Percentiles rank a stretch among this genome's conserved stretches.
Evolutionary conservation across 108 stramenopile genomes (phyloP).

Genomic region (Nitzschia sp.): DNA sequence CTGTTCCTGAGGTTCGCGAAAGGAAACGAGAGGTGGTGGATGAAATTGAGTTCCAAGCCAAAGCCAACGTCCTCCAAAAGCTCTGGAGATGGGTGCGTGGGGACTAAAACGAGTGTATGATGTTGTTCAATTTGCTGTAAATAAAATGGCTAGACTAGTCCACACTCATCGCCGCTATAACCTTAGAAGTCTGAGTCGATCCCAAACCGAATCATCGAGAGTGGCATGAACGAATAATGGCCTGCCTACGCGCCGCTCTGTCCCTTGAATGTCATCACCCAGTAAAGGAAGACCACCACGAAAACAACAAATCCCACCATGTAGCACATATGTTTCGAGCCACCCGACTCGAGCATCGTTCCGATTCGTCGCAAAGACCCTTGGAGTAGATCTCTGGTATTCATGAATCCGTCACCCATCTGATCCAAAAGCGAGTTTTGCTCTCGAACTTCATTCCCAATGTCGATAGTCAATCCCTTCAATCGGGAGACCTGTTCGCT

Average conservation of each 20-base stretch:
- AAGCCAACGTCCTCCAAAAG: slow-evolving; percentile 39
- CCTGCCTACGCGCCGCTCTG: slow-evolving; percentile 30
- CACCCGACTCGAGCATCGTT: slow-evolving; percentile 82
- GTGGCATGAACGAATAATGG: too few species aligned
- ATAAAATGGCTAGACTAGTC: too few species aligned
- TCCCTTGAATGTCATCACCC: slow-evolving; percentile 69
- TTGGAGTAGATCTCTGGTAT: slow-evolving; percentile 70
- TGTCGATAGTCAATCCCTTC: slow-evolving; percentile 88
- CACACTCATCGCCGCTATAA: too few species aligned
- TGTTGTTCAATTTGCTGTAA: too few species aligned
- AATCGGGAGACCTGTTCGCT: slow-evolving; percentile 82
- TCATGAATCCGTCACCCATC: slow-evolving; percentile 83
- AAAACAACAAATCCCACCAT: slow-evolving; percentile 84
- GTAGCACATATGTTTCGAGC: slow-evolving; percentile 88
- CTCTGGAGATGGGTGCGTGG: slow-evolving; percentile 51
- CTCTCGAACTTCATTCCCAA: slow-evolving; percentile 86
- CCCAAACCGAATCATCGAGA: too few species aligned
- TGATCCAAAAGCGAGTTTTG: slow-evolving; percentile 85
- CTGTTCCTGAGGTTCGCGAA: slow-evolving; percentile 40
- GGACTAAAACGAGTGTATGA: slow-evolving; percentile 4
- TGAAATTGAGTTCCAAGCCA: slow-evolving; percentile 59
- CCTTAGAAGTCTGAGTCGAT: too few species aligned
- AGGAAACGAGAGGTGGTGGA: slow-evolving; percentile 48
- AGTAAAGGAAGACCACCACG: slow-evolving; percentile 84
- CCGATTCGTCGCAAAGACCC: slow-evolving; percentile 75